These are phyloP conservation scores for Penicillium psychrofluorescens DNA, from an alignment of 495 filamentous ascomycete species.

Conservation along the genomic window DNA sequence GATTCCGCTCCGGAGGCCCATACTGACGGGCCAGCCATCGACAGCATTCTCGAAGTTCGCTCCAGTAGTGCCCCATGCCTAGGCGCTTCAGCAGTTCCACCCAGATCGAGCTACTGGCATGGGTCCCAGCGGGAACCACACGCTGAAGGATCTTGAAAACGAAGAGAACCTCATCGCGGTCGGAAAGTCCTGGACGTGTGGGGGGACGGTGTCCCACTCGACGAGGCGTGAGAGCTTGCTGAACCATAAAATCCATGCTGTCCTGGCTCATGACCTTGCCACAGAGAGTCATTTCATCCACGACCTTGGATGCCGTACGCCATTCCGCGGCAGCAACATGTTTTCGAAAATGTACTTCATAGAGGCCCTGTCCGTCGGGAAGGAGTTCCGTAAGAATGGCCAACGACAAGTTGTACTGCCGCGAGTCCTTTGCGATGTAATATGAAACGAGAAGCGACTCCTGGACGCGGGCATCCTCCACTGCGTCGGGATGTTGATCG, in stretches of 20 bases:
- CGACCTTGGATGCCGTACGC: conserved; percentile 23
- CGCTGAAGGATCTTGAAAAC: conserved; percentile 28
- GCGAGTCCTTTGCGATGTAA: conserved; percentile 41
- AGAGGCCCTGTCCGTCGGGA: conserved; percentile 18
- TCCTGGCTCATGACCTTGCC: conserved; percentile 16
- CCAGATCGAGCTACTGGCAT: conserved; percentile 30
- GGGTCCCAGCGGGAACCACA: conserved; percentile 20
- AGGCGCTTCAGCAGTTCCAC: conserved; percentile 34
- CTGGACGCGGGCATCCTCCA: conserved; percentile 57
- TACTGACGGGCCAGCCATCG: conserved; percentile 39
- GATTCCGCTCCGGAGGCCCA: conserved; percentile 5
- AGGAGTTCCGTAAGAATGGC: conserved; percentile 36
- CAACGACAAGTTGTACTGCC: conserved; percentile 46
- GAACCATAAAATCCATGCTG: conserved; percentile 32
- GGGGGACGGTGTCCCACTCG: conserved; percentile 18
- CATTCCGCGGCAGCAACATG: conserved; percentile 29
- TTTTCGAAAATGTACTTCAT: conserved; percentile 39
- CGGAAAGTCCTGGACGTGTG: conserved; percentile 5
- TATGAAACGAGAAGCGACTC: conserved; percentile 46
- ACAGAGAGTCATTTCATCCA: conserved; percentile 27
- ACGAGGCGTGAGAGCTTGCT: conserved; percentile 25
- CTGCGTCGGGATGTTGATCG: conserved; percentile 69
- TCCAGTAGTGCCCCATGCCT: conserved; percentile 30
- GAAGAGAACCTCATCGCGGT: conserved; percentile 23
- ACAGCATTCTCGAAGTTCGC: conserved; percentile 29